phyloP scores from a whole-genome alignment of 768 basidiomycete species.

The Tephrocybe sp. region DNA sequence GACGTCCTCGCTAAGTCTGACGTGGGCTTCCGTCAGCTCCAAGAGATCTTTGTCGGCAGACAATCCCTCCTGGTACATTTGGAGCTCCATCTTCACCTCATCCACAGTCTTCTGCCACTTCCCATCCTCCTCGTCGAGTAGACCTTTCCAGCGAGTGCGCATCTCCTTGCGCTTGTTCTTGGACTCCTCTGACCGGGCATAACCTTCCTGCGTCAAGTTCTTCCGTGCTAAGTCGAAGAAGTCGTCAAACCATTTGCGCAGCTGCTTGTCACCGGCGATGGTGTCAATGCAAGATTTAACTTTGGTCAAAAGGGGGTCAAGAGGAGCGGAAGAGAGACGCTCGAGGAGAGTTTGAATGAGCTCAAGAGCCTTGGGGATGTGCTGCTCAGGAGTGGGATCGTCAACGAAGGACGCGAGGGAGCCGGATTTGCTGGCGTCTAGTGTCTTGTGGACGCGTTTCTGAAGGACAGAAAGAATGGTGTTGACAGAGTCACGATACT shows the following conservation, averaged over 20 bases:
- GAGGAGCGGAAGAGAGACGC: constrained; percentile 52
- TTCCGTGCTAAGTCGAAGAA: constrained; percentile 46
- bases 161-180: constrained; percentile 43
- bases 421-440: constrained; percentile 43
- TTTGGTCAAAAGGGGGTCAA: constrained; percentile 47
- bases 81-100: constrained; percentile 42
- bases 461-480: constrained; percentile 58
- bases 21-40: constrained; percentile 46
- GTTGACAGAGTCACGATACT: constrained; percentile 56
- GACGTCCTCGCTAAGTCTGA: constrained; percentile 47
- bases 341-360: constrained; percentile 47
- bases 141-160: constrained; percentile 45
- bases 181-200: constrained; percentile 50
- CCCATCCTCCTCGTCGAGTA: constrained; percentile 45
- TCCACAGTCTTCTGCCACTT: constrained; percentile 57
- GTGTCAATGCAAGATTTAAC: constrained; percentile 45
- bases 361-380: constrained; percentile 52
- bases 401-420: constrained; percentile 57
- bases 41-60: constrained; percentile 50
- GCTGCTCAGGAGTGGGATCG: constrained; percentile 65
- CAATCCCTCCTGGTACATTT: constrained; percentile 45
- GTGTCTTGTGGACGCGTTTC: constrained; percentile 59
- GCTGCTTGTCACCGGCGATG: constrained; percentile 51
- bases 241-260: constrained; percentile 57
- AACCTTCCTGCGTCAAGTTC: constrained; percentile 51